Base-by-base conservation (phyloP, 306 rosid species). In the Ormosia emarginata region DNA sequence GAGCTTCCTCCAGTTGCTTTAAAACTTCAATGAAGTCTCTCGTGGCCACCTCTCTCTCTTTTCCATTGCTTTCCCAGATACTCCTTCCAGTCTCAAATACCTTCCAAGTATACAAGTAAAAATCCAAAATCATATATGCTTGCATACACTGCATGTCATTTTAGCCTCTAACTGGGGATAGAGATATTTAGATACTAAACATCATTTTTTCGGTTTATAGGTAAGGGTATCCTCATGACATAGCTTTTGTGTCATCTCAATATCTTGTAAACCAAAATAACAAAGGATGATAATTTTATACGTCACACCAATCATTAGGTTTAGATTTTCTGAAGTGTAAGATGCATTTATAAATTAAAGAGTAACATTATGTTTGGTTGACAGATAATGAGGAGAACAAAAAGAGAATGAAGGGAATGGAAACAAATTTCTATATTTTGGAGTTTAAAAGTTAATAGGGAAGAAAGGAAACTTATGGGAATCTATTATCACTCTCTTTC, bases 11-110 rank as follows among this genome's bases (percentile, higher is more conserved):
- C 3, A 94, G 78, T 59, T 85, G 82, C 86, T 82, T 89, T 33
- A 94, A 2, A 39, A 79, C 65, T 83, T 88, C 93, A 73, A 90
- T 57, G 79, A 94, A 91, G 43, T 90, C 89, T 79, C 64, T 86
- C 78, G 72, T 81, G 0, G 79, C 98, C 10, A 14, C 87, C 64
- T 89, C 92, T 80, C 72, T 58, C 44, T 77, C 97, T 74, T 93
- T 92, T 86, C 92, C 93, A 55, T 86, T 83, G 90, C 82, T 77
- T 14, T 4, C 59, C 93, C 91, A 90, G 30, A 94, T 89, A 41
- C 67, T 80, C 59, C 71, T 46, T 1, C 89, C 97, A 0, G 81
- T 75, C 0, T 89, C 92, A 72, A 84, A 86, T 29, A 91, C 84
- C 97, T 91, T 52, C 32, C 71, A 57, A 47, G 14, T 1, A 41